Conservation (phyloP, 2,329 filamentous ascomycete species). For the Pseudocercospora ulei region DNA sequence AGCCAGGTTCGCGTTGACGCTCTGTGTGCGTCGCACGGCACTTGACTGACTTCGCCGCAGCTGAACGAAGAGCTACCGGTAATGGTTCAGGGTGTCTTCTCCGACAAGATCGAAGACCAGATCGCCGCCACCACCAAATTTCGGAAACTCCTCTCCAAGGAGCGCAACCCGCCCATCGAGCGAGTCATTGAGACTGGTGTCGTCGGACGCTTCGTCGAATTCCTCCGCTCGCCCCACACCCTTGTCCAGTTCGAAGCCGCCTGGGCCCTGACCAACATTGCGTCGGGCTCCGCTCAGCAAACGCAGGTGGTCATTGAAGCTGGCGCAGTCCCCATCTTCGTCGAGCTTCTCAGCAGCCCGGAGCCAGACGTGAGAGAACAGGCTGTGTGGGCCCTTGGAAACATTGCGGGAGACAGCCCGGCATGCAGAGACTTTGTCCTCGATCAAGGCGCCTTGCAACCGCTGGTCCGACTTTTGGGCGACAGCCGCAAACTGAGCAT, state of each 20-base stretch:
- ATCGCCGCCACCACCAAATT: conserved; percentile 98
- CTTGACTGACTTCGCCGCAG: conserved; percentile 42
- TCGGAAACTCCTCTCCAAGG: conserved; percentile 93
- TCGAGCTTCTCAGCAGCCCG: conserved; percentile 86
- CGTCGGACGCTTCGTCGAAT: conserved; percentile 94
- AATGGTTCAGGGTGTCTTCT: conserved; percentile 98
- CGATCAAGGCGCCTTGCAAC: conserved; percentile 79
- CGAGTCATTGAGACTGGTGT: conserved; percentile 99
- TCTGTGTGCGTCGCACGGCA: background rate
- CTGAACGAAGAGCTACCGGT: conserved; percentile 94
- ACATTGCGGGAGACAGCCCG: conserved; percentile 97
- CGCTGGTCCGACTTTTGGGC: conserved; percentile 76
- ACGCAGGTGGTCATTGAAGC: conserved; percentile 98
- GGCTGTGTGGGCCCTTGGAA: conserved; percentile 95
- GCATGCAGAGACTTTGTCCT: conserved; percentile 95
- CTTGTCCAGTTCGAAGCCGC: conserved; percentile 98
- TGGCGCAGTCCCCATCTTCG: conserved; percentile 95
- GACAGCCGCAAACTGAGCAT: conserved; percentile 99
- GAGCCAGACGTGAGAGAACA: conserved; percentile 97
- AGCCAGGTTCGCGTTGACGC: conserved; percentile 62
- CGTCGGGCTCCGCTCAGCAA: conserved; percentile 90
- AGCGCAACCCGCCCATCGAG: conserved; percentile 97
- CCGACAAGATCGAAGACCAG: conserved; percentile 94
- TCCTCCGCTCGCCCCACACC: conserved; percentile 93
- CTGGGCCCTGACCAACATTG: conserved; percentile 98